Percentiles rank a stretch among this genome's conserved stretches.
phyloP scores from a whole-genome alignment of 768 basidiomycete species.

The Hydnomerulius pinastri region DNA sequence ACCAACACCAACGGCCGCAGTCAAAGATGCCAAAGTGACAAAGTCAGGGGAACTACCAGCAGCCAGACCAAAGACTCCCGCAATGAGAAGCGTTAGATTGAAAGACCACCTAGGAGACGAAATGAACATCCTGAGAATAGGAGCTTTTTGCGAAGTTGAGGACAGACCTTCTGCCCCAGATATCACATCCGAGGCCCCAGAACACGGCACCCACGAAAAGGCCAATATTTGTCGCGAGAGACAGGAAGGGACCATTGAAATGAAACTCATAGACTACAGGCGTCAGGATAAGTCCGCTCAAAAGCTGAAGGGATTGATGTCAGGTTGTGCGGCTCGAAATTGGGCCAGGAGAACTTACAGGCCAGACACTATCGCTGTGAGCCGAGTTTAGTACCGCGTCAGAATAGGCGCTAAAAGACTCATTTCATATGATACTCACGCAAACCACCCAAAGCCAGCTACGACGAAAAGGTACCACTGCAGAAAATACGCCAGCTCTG shows the following conservation, averaged over 20 bases:
- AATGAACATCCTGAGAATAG: background rate
- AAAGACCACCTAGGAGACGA: conserved; percentile 44
- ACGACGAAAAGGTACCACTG: conserved; percentile 42
- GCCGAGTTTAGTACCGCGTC: background rate
- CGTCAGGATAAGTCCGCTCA: conserved; percentile 47
- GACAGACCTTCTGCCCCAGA: conserved; percentile 50
- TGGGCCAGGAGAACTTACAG: conserved; percentile 24
- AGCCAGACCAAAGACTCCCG: conserved; percentile 53
- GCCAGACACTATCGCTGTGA: conserved; percentile 40
- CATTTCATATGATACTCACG: conserved; percentile 26
- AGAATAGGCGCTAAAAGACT: background rate
- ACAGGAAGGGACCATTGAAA: conserved; percentile 48
- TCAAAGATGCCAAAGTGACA: conserved; percentile 47
- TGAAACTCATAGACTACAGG: conserved; percentile 52
- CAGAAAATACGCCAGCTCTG: background rate
- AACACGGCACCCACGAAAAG: conserved; percentile 50
- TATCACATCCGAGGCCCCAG: conserved; percentile 52
- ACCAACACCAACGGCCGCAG: conserved; percentile 47
- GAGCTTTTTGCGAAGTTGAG: background rate
- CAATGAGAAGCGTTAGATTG: conserved; percentile 56
- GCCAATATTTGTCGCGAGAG: conserved; percentile 54
- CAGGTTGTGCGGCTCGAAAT: background rate
- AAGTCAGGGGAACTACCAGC: conserved; percentile 51
- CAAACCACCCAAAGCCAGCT: conserved; percentile 45
- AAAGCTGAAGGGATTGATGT: conserved; percentile 27